Percentiles rank a stretch among this genome's conserved stretches.
These are phyloP conservation scores for Trichosporon faecale DNA, from an alignment of 1,284 basidiomycete genomes.

Conservation along the genomic window DNA sequence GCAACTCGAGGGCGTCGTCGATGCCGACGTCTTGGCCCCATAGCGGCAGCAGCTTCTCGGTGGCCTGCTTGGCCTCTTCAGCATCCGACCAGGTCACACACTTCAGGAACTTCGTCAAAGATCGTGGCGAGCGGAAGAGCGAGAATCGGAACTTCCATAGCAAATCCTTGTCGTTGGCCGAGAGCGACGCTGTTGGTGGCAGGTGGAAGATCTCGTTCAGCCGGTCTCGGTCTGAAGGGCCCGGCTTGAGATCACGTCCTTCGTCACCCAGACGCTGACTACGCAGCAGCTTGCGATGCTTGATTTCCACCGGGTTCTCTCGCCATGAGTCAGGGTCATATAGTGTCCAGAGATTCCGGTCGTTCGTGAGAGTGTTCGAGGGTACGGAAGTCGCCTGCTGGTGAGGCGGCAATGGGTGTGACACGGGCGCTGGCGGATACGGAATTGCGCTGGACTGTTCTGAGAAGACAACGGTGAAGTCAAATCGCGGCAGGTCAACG, in stretches of 20 bases:
- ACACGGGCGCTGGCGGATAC: slow-evolving; percentile 46
- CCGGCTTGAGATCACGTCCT: slow-evolving; percentile 93
- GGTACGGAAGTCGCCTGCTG: background rate
- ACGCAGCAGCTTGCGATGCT: slow-evolving; percentile 88
- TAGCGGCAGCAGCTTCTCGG: slow-evolving; percentile 89
- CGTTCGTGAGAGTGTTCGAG: slow-evolving; percentile 56
- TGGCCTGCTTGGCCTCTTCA: slow-evolving; percentile 94
- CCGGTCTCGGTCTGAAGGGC: slow-evolving; percentile 90
- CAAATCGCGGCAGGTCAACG: slow-evolving; percentile 93
- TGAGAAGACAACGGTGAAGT: slow-evolving; percentile 95
- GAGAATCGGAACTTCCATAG: slow-evolving; percentile 99
- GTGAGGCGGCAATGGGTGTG: slow-evolving; percentile 45
- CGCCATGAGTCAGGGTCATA: slow-evolving; percentile 81
- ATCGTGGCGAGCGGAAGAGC: slow-evolving; percentile 67
- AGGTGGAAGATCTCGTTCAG: slow-evolving; percentile 82
- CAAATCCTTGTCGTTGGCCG: slow-evolving; percentile 88
- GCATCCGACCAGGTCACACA: slow-evolving; percentile 96
- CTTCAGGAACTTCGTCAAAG: slow-evolving; percentile 95
- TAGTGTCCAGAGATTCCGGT: slow-evolving; percentile 78
- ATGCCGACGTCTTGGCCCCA: slow-evolving; percentile 93
- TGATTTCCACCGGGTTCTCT: slow-evolving; percentile 95
- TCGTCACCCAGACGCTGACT: slow-evolving; percentile 92
- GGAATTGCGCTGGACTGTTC: slow-evolving; percentile 59
- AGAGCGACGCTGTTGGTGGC: slow-evolving; percentile 83
- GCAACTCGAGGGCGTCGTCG: slow-evolving; percentile 90